Evolutionary conservation across 148 eudicot species (phyloP).

Genomic region (Gaultheria prostrata): DNA sequence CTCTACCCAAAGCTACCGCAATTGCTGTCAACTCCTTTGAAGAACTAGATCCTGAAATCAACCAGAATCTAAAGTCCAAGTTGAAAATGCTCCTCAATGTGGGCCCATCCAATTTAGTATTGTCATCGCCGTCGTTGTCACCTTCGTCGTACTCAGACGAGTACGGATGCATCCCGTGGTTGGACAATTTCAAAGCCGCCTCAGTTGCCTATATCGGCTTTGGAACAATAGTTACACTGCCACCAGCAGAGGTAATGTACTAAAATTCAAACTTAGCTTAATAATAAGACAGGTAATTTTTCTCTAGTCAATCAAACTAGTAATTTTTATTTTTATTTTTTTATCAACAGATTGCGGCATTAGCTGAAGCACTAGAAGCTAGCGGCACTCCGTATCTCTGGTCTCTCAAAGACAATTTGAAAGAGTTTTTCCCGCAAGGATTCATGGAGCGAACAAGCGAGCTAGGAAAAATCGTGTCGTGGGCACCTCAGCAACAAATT

Average conservation of each 20-base stretch:
- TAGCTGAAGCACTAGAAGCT: constrained; percentile 50
- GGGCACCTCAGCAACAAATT: constrained; percentile 69
- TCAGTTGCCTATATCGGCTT: constrained; percentile 57
- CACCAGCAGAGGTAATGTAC: constrained; percentile 25
- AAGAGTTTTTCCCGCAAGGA: constrained; percentile 32
- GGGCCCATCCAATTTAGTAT: constrained; percentile 32
- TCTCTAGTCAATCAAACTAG: background rate
- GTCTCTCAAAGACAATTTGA: constrained; percentile 39
- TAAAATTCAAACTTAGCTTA: background rate
- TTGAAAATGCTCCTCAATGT: constrained; percentile 34
- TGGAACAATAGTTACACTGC: constrained; percentile 38
- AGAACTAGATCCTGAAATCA: constrained; percentile 37
- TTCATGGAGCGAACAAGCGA: constrained; percentile 27
- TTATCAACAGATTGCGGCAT: constrained; percentile 18
- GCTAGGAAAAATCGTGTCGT: constrained; percentile 48
- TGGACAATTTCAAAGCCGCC: constrained; percentile 28
- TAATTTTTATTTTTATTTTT: background rate
- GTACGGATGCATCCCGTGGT: constrained; percentile 47
- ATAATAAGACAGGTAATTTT: too few relatives aligned
- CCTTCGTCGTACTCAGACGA: constrained; percentile 10
- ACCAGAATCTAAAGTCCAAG: constrained; percentile 34
- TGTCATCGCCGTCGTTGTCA: constrained; percentile 13
- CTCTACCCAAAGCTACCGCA: constrained; percentile 36
- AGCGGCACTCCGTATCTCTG: constrained; percentile 45
- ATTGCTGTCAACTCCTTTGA: constrained; percentile 44